phyloP scores from a whole-genome alignment of 202 grass and related monocot genomes.

The Saccharum hybrid region DNA sequence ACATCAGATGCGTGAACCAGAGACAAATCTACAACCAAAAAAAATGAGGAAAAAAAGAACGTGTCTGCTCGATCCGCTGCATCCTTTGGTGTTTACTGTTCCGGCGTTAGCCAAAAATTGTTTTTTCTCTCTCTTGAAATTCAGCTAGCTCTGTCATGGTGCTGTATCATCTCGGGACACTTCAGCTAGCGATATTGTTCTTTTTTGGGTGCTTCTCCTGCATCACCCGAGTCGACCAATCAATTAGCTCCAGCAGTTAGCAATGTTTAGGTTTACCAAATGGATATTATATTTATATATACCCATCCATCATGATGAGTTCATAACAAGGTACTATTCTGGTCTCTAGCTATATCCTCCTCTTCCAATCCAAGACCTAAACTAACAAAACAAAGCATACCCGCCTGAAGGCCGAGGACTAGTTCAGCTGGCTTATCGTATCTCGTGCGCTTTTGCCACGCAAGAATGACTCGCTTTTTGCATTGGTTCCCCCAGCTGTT shows the following conservation, averaged over 20 bases:
- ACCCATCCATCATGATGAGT: not conserved
- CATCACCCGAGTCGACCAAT: slow-evolving; percentile 7
- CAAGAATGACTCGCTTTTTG: not conserved
- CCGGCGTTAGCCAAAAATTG: not conserved
- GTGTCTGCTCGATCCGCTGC: not conserved
- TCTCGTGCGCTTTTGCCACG: not conserved
- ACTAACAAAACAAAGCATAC: not conserved
- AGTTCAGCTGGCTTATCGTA: not conserved
- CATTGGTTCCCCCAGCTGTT: not conserved
- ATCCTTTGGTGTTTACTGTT: not conserved
- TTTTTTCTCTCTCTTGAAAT: not conserved
- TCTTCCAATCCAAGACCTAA: not conserved
- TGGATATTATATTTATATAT: not conserved
- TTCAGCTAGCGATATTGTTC: slow-evolving; percentile 1
- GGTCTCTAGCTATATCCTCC: not conserved
- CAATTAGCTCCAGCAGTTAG: not conserved
- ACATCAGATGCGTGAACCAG: not conserved
- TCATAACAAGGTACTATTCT: not conserved
- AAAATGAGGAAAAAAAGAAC: not conserved
- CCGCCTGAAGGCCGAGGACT: not conserved
- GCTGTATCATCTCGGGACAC: not conserved
- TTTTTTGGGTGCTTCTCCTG: not conserved
- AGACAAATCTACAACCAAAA: not conserved
- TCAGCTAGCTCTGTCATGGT: no score
- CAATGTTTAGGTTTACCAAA: not conserved